Base-by-base conservation (phyloP, 345 rosid genomes). In the Rubroshorea leprosula region DNA sequence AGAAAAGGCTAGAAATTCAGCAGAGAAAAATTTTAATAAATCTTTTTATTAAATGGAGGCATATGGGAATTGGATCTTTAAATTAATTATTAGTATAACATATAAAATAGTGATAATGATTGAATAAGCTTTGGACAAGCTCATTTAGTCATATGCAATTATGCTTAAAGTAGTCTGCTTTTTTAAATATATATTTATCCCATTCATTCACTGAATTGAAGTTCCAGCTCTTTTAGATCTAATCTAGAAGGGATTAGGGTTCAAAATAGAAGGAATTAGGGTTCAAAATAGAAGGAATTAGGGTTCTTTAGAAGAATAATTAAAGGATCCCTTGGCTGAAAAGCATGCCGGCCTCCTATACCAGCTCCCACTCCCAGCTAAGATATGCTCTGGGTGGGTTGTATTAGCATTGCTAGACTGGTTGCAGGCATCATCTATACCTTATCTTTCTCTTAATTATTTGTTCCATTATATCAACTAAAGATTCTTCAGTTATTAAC, bases 341-440 rank as follows among this genome's bases (percentile, higher is more conserved):
- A 53, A 27, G 57, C 43, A 53, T 53, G 57, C 43, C 14, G 25
- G 21, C 27, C n/a, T n/a, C n/a, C n/a, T 51, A 23, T 29, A 9
- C 9, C 35, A 4, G 38, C 39, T 13, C 27, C 54, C 2, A 10
- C 18, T 52, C 23, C 23, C 57, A 53, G 39, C 57, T 26, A 53
- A 27, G 8, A 53, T 21, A 16, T 27, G 41, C 43, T 53, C 10
- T 27, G 1, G 39, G 43, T 5, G 25, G 16, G 43, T 53, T 53
- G 57, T 17, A 53, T 27, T n/a, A n/a, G n/a, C n/a, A n/a, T n/a
- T n/a, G n/a, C n/a, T n/a, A n/a, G n/a, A n/a, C n/a, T n/a, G n/a
- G n/a, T n/a, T n/a, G n/a, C n/a, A n/a, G n/a, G n/a, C n/a, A n/a
- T n/a, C n/a, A n/a, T n/a, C n/a, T n/a, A n/a, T n/a, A n/a, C n/a